Evolutionary conservation across 2,329 filamentous ascomycete genomes (phyloP), one percentile per base, ranked within the genome.

Genomic region (Incumbomyces delicatus): DNA sequence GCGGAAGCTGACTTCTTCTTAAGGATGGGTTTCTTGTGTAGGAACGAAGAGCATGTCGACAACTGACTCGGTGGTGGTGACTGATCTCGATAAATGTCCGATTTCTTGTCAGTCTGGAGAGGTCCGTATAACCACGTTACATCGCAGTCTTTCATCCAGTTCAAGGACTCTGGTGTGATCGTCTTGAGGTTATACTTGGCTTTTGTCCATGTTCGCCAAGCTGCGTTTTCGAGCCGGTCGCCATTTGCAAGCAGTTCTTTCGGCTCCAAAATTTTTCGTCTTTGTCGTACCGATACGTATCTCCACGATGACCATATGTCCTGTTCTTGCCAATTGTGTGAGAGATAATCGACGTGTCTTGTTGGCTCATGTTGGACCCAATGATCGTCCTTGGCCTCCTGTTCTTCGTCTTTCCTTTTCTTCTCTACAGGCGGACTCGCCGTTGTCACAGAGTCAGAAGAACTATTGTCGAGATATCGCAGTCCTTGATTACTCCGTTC

Each of bases 231-330:
- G 27, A 96, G 67, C 41, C 92, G 76, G 30, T 81, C 82, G 31
- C 84, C 78, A 63, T 95, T 90, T 57, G 79, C 81, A 54, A 94
- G 94, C 6, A 17, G 13, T 12, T 35, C 13, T 17, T 35, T 35
- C 13, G 33, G 16, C 6, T 35, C 33, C 4, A n/a, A 17, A 4
- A 4, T 35, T 35, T 35, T 36, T 44, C 86, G 77, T 50, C 80
- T 80, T 57, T 83, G 76, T 58, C 87, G 85, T 22, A 85, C 82
- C 13, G 89, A 81, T 57, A 96, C 87, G 62, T 94, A 92, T 61
- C 88, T 82, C 92, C 92, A 96, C 1, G 90, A 95, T 5, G 86
- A 83, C 89, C 89, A 96, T 20, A 96, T 94, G 65, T 98, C 90
- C 64, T 96, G 89, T 66, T 95, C 88, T 53, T 78, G 80, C 87